Percentiles rank a stretch among this genome's conserved stretches.
These are phyloP conservation scores for Talaromyces sp. DNA, from an alignment of 2,329 filamentous ascomycete genomes.

Conservation along the genomic window DNA sequence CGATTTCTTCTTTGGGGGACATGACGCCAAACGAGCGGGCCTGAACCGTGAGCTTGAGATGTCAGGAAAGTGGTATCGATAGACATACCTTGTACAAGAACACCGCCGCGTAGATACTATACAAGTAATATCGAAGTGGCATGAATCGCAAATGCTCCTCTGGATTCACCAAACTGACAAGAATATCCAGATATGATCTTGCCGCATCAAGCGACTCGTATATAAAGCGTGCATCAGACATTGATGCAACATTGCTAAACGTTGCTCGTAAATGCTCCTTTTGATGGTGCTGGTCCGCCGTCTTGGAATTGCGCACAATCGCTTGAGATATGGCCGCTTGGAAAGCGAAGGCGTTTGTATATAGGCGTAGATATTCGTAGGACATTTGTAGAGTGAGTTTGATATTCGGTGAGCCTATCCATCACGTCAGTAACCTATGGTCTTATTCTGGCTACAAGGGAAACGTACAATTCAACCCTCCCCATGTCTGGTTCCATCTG, in stretches of 20 bases:
- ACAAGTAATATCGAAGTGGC: slow-evolving; percentile 62
- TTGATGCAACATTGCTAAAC: slow-evolving; percentile 57
- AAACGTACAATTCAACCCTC: slow-evolving; percentile 59
- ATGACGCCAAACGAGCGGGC: slow-evolving; percentile 61
- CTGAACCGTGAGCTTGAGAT: slow-evolving; percentile 28
- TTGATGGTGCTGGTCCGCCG: slow-evolving; percentile 36
- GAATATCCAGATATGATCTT: slow-evolving; percentile 59
- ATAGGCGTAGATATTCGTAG: slow-evolving; percentile 70
- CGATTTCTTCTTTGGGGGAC: slow-evolving; percentile 54
- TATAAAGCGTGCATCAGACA: slow-evolving; percentile 64
- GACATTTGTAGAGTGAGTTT: slow-evolving; percentile 68
- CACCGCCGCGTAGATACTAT: slow-evolving; percentile 62
- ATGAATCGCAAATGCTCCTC: slow-evolving; percentile 61
- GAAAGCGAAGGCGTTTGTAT: slow-evolving; percentile 74
- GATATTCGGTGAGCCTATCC: slow-evolving; percentile 60
- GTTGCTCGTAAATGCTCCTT: slow-evolving; percentile 44
- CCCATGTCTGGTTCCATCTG: slow-evolving; percentile 70
- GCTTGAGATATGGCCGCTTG: slow-evolving; percentile 64
- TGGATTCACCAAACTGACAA: slow-evolving; percentile 61
- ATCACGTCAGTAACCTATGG: slow-evolving; percentile 21
- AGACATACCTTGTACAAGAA: slow-evolving; percentile 61
- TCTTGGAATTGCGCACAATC: slow-evolving; percentile 41
- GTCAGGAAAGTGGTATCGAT: neutral
- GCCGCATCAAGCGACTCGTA: slow-evolving; percentile 66
- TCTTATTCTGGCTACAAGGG: neutral